These are phyloP conservation scores for Vararia minispora DNA, from an alignment of 768 basidiomycete genomes.

Conservation along the genomic window DNA sequence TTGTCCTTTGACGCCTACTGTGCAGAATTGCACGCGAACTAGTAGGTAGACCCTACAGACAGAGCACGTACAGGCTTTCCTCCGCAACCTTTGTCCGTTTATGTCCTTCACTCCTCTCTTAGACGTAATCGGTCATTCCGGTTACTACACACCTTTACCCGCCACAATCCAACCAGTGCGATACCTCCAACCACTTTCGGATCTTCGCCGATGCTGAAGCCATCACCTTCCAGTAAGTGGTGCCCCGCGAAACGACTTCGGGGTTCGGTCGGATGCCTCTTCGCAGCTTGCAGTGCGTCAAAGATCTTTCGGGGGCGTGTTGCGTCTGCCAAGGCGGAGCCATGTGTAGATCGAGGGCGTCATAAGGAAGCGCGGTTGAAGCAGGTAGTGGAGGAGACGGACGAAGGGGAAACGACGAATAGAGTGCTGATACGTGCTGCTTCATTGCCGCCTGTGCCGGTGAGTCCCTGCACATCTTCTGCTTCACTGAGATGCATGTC, in stretches of 20 bases:
- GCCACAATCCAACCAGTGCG: too few relatives aligned
- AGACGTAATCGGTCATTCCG: too few relatives aligned
- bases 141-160: too few relatives aligned
- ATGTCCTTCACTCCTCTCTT: too few relatives aligned
- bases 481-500: slow-evolving; percentile 74
- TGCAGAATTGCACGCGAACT: too few relatives aligned
- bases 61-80: too few relatives aligned
- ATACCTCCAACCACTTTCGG: slow-evolving; percentile 67
- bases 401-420: slow-evolving; percentile 79
- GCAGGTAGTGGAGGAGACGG: slow-evolving; percentile 88
- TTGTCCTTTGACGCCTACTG: too few relatives aligned
- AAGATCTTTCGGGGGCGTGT: slow-evolving; percentile 73
- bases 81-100: too few relatives aligned
- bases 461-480: neutral
- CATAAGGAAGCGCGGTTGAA: slow-evolving; percentile 81
- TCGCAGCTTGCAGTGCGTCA: slow-evolving; percentile 67
- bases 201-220: slow-evolving; percentile 38
- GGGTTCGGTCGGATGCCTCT: slow-evolving; percentile 83
- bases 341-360: slow-evolving; percentile 77
- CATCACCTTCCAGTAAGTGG: slow-evolving; percentile 31
- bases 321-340: slow-evolving; percentile 84
- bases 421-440: slow-evolving; percentile 69
- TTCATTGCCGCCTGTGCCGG: neutral
- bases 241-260: slow-evolving; percentile 54
- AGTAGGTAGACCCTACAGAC: too few relatives aligned